phyloP scores from a whole-genome alignment of 805 yeast genomes.

The Priceomyces carsonii region DNA sequence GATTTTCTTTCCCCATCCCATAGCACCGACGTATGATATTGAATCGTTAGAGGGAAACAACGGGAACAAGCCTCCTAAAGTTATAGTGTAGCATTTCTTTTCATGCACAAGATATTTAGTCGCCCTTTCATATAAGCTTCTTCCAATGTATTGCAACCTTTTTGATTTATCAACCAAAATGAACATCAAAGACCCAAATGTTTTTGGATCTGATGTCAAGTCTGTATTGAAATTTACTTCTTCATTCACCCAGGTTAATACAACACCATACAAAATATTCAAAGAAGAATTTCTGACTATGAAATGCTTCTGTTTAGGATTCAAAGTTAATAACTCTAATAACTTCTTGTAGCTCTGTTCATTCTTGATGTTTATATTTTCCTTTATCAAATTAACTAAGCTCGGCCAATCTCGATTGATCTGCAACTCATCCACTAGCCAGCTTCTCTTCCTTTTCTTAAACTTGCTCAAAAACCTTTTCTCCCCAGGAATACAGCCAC shows the following conservation, averaged over 20 bases:
- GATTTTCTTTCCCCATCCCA: constrained; percentile 41
- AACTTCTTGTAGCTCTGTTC: constrained; percentile 31
- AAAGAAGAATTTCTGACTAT: constrained; percentile 58
- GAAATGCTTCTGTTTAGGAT: constrained; percentile 46
- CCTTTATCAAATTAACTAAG: constrained; percentile 44
- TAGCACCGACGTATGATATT: constrained; percentile 33
- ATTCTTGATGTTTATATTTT: constrained; percentile 30
- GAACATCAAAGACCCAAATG: constrained; percentile 45
- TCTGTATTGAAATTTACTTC: constrained; percentile 14
- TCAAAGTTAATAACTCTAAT: constrained; percentile 29
- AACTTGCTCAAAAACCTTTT: constrained; percentile 28
- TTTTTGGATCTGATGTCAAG: constrained; percentile 10
- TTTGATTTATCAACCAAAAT: constrained; percentile 55
- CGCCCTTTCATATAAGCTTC: constrained; percentile 53
- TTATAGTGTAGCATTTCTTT: constrained; percentile 36
- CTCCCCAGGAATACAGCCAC: constrained; percentile 60
- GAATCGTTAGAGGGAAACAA: constrained; percentile 34
- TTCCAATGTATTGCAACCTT: constrained; percentile 55
- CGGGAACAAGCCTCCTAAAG: constrained; percentile 51
- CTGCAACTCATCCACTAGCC: constrained; percentile 62
- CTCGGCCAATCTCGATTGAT: constrained; percentile 52
- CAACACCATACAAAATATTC: constrained; percentile 54
- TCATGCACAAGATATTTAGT: constrained; percentile 49
- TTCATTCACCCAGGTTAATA: constrained; percentile 50
- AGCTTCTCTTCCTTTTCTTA: constrained; percentile 34